These are phyloP conservation scores for Globisporangium apiculatum DNA, from an alignment of 352 stramenopile species.

Conservation along the genomic window DNA sequence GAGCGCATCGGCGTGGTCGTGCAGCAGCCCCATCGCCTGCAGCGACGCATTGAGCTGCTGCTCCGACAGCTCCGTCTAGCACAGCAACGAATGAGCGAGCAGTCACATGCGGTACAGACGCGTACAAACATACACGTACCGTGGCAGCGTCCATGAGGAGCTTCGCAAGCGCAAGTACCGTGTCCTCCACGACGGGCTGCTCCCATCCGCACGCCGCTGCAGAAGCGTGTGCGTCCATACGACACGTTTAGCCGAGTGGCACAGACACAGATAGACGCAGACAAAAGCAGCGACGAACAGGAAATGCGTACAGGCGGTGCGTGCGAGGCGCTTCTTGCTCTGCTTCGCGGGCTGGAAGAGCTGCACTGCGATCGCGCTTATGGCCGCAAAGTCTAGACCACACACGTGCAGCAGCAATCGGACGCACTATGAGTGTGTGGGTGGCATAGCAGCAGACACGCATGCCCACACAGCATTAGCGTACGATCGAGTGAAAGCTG, in stretches of 20 bases:
- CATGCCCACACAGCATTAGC: not conserved
- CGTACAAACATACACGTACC: conserved; percentile 16
- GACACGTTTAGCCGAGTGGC: too few species aligned
- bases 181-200: conserved; percentile 38
- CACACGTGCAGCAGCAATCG: not conserved
- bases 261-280: too few species aligned
- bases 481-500: conserved; percentile 35
- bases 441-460: not conserved
- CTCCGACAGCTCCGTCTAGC: conserved; percentile 34
- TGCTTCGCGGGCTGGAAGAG: conserved; percentile 67
- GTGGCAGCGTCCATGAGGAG: conserved; percentile 69
- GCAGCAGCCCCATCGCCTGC: conserved; percentile 34
- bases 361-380: conserved; percentile 45
- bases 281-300: not conserved
- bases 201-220: conserved; percentile 56
- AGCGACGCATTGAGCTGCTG: conserved; percentile 35
- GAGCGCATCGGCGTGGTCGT: conserved; percentile 34
- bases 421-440: not conserved
- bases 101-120: not conserved
- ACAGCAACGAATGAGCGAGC: not conserved
- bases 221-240: too few species aligned
- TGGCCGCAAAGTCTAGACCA: conserved; percentile 39
- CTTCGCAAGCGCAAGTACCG: conserved; percentile 58
- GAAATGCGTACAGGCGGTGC: conserved; percentile 37
- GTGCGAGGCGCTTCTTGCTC: conserved; percentile 46